Evolutionary conservation across 1,139 yeast genomes (phyloP), one percentile per base, ranked within the genome.

Genomic region (Saccharomyces uvarum): DNA sequence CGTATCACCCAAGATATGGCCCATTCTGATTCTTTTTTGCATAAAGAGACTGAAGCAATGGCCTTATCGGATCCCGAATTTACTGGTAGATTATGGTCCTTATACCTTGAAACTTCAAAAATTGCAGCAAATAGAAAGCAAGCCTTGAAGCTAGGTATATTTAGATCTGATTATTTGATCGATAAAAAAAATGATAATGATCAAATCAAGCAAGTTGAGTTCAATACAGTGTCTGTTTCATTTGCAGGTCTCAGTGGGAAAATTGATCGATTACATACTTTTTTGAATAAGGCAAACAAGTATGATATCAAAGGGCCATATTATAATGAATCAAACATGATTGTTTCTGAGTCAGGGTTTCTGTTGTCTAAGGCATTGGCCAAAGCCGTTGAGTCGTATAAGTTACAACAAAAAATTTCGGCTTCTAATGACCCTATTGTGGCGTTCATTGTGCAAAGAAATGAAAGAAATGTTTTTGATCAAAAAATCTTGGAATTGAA

Each of bases 191-290:
- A 73, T 13, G 70, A 71, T 31, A 71, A 72, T 14, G 70, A 71
- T 28, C 71, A 72, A 31, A 85, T 93, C 66, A 91, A 91, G 67
- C 99, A 95, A 70, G 91, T 93, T 53, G 99, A 93, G 69, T 93
- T 91, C 74, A 93, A 93, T 70, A 90, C 99, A 1, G 91, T 93
- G 2, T 86, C 97, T 64, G 96, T 93, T 1, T 90, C 98, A 0
- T 93, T 93, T 75, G 97, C 96, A 24, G 97, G 96, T 0, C 76
- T 93, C 54, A 86, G 97, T 1, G 71, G 89, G 13, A 86, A 85
- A 66, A 91, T 89, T 21, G 88, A 95, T 21, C 77, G 81, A 63
- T 74, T 88, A 57, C 99, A 93, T 70, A 73, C 77, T 41, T 88
- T 77, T 63, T 73, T 86, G 65, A 85, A 86, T 64, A 68, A 73